Base-by-base conservation (phyloP, 2,329 filamentous ascomycete species). In the Aaosphaeria arxii region DNA sequence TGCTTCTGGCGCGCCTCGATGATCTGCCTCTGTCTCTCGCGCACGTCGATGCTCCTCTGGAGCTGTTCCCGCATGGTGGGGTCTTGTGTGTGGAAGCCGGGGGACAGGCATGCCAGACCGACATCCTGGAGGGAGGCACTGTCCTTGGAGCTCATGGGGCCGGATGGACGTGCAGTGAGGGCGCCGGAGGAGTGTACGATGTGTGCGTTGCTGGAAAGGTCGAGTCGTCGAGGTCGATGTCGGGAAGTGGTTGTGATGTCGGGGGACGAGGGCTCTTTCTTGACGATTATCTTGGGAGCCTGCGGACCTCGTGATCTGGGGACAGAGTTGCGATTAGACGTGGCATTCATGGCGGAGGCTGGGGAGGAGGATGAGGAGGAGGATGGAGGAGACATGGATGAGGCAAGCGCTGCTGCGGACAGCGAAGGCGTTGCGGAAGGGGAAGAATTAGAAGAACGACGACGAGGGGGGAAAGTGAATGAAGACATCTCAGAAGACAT, bases 21-120 rank as follows among this genome's bases (percentile, higher is more conserved):
- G 58, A 99, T 92, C 56, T 90, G 88, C 57, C 92, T 82, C 71
- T 99, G 94, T 68, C 96, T 90, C 58, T 99, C 92, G 54, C 91
- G 82, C 30, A 99, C 91, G 41, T 88, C 91, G 71, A 96, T 84
- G 71, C 94, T 97, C 58, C 92, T 85, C 72, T 97, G 91, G 45
- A 99, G 77, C 71, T 97, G 91, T 71, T 96, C 90, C 66, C 94
- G 87, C 90, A 96, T 95, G 17, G 88, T 82, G n/a, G 94, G 92
- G 71, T 99, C 91, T 61, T 97, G 89, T 11, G 94, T 97, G 57
- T 95, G 86, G 64, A 99, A 97, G 46, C 94, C 94, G 0, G 94
- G 94, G 2, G 94, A 97, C 47, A 99, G 78, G 64, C 94, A 99
- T 39, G 92, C 92, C 48, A 97, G 80, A 49, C 94, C 94, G 29